Conservation (phyloP, 2,329 filamentous ascomycete species). For the Aspergillus japonicus region DNA sequence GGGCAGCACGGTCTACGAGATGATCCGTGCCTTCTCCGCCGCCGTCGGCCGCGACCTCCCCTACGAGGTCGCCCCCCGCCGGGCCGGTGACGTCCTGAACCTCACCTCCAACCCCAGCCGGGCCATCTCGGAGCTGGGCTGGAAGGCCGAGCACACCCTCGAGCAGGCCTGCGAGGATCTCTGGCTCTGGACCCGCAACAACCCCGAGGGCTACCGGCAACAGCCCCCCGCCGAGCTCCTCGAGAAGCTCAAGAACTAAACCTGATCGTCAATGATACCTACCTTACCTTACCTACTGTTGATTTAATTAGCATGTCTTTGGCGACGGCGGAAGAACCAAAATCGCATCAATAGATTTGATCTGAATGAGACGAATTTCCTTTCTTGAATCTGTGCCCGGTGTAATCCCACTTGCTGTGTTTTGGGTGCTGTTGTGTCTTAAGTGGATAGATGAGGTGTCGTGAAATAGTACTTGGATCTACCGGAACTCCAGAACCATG, state of each 20-base stretch:
- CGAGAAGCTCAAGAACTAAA: slow-evolving; percentile 49
- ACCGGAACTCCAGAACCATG: background rate
- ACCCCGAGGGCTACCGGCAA: slow-evolving; percentile 91
- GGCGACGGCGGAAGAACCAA: background rate
- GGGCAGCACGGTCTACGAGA: slow-evolving; percentile 94
- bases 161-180: slow-evolving; percentile 92
- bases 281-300: background rate
- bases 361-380: slow-evolving; percentile 38
- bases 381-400: slow-evolving; percentile 18
- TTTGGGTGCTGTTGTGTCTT: too few relatives aligned
- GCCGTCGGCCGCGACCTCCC: slow-evolving; percentile 82
- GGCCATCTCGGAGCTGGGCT: slow-evolving; percentile 84
- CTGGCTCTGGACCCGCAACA: slow-evolving; percentile 97
- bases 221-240: slow-evolving; percentile 81
- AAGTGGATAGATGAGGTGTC: background rate
- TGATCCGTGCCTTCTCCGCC: slow-evolving; percentile 88
- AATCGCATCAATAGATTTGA: slow-evolving; percentile 18
- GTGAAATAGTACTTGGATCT: background rate
- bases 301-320: background rate
- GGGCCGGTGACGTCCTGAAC: slow-evolving; percentile 88
- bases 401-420: background rate
- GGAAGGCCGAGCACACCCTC: slow-evolving; percentile 87
- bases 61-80: slow-evolving; percentile 80
- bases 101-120: slow-evolving; percentile 87
- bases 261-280: slow-evolving; percentile 1